phyloP scores from a whole-genome alignment of 2,329 filamentous ascomycete genomes.

The Pseudofabraea citricarpa region DNA sequence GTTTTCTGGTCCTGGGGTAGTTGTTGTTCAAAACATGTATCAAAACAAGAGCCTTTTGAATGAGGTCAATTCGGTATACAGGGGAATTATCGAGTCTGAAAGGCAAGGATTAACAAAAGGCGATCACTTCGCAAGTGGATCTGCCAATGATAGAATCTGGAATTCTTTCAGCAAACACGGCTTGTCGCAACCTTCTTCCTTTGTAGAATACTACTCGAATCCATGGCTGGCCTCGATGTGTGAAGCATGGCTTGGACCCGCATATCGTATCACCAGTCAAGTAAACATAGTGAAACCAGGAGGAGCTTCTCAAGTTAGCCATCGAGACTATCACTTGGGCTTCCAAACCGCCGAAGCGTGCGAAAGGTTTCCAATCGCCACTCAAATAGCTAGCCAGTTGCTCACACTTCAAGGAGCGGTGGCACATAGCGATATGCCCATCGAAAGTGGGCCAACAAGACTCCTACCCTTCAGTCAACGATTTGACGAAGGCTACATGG shows the following conservation, averaged over 20 bases:
- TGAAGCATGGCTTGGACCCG: conserved; percentile 53
- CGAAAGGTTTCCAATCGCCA: conserved; percentile 39
- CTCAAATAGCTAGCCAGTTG: conserved; percentile 50
- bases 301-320: conserved; percentile 49
- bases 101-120: conserved; percentile 34
- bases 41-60: conserved; percentile 36
- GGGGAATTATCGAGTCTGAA: conserved; percentile 43
- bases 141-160: conserved; percentile 58
- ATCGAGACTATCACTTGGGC: conserved; percentile 61
- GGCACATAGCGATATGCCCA: conserved; percentile 56
- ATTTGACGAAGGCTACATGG: conserved; percentile 52
- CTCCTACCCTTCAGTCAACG: conserved; percentile 56
- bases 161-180: conserved; percentile 62
- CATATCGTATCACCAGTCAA: conserved; percentile 56
- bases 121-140: conserved; percentile 55
- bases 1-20: conserved; percentile 51
- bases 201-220: conserved; percentile 55
- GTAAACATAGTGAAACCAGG: conserved; percentile 59
- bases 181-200: conserved; percentile 44
- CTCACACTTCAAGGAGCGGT: conserved; percentile 60
- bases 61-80: conserved; percentile 42
- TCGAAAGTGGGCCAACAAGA: conserved; percentile 53
- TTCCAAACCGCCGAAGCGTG: conserved; percentile 49
- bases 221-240: conserved; percentile 49
- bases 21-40: conserved; percentile 51